These are phyloP conservation scores for Teratosphaeriaceae sp. DNA, from an alignment of 2,329 filamentous ascomycete species.

Conservation along the genomic window DNA sequence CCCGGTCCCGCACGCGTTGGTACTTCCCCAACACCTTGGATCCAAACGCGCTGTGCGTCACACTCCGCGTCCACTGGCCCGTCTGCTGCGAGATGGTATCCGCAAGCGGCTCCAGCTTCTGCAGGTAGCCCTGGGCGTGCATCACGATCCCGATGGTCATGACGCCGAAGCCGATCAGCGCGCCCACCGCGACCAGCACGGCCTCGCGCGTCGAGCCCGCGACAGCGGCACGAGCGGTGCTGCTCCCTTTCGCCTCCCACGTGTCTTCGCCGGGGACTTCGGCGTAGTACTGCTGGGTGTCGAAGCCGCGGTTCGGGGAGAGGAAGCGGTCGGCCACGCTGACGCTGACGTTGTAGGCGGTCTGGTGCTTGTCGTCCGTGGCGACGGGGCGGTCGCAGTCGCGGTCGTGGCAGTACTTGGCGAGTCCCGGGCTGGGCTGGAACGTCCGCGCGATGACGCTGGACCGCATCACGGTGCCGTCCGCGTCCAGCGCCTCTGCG, in stretches of 20 bases:
- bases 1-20: slow-evolving; percentile 12
- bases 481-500: slow-evolving; percentile 14
- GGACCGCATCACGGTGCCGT: slow-evolving; percentile 11
- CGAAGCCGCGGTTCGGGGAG: slow-evolving; percentile 26
- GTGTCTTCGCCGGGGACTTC: neutral
- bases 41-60: slow-evolving; percentile 8
- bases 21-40: slow-evolving; percentile 15
- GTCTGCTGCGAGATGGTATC: slow-evolving; percentile 1
- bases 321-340: slow-evolving; percentile 17
- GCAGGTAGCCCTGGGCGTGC: neutral
- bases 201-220: too few relatives aligned
- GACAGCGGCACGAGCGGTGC: too few relatives aligned
- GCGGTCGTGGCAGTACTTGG: slow-evolving; percentile 26
- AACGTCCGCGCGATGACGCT: slow-evolving; percentile 3
- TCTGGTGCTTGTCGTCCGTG: slow-evolving; percentile 13
- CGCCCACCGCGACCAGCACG: slow-evolving; percentile 1
- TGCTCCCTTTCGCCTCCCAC: neutral
- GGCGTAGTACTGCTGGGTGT: slow-evolving; percentile 27
- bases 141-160: slow-evolving; percentile 5
- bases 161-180: slow-evolving; percentile 5
- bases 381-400: slow-evolving; percentile 23
- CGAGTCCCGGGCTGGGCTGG: slow-evolving; percentile 13
- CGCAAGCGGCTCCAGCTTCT: slow-evolving; percentile 2
- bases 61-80: neutral
- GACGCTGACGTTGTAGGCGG: slow-evolving; percentile 18